phyloP scores from a whole-genome alignment of 2,329 filamentous ascomycete species.

The Calycina marina region DNA sequence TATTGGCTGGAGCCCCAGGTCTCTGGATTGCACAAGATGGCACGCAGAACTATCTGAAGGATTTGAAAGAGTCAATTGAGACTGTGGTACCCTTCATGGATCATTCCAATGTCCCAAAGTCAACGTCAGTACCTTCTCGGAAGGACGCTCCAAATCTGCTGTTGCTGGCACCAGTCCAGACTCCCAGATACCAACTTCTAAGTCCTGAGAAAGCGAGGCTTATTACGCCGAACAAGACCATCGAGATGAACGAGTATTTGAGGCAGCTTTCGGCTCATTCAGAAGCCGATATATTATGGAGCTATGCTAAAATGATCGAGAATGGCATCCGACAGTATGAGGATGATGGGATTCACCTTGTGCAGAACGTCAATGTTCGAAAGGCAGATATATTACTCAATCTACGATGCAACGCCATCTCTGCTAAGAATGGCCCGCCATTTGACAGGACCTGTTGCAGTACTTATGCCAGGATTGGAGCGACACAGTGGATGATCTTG shows the following conservation, averaged over 20 bases:
- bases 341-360: conserved; percentile 34
- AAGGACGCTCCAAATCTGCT: conserved; percentile 16
- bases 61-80: conserved; percentile 32
- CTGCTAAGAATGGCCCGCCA: conserved; percentile 26
- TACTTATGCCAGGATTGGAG: conserved; percentile 25
- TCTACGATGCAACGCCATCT: conserved; percentile 35
- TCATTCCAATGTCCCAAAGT: conserved; percentile 12
- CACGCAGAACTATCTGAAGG: conserved; percentile 28
- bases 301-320: conserved; percentile 33
- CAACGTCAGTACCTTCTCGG: conserved; percentile 6
- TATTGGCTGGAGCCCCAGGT: conserved; percentile 38
- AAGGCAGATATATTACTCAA: conserved; percentile 37
- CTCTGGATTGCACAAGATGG: conserved; percentile 39
- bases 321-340: conserved; percentile 26
- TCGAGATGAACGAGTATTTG: conserved; percentile 37
- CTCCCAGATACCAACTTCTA: conserved; percentile 17
- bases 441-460: conserved; percentile 38
- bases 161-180: conserved; percentile 23
- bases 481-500: conserved; percentile 24
- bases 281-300: conserved; percentile 32
- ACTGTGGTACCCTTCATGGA: conserved; percentile 27
- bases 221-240: conserved; percentile 33
- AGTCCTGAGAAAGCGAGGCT: conserved; percentile 24
- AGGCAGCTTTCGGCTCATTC: conserved; percentile 27
- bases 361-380: conserved; percentile 28